Evolutionary conservation across 352 stramenopile genomes (phyloP), one percentile per base, ranked within the genome.

Genomic region (Pythium oligandrum): DNA sequence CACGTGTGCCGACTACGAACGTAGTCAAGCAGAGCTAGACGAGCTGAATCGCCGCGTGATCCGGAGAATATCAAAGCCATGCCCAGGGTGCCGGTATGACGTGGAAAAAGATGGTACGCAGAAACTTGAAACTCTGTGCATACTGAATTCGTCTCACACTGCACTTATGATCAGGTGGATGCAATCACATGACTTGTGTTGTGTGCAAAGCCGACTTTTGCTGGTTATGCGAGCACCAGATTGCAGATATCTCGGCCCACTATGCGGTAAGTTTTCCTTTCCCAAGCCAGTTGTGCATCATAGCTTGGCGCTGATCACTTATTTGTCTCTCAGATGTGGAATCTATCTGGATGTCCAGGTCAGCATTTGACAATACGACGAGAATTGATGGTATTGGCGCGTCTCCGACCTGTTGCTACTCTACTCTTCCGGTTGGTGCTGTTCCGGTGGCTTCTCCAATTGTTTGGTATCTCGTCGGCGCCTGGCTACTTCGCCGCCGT

Each of bases 161-260:
- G 17, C 17, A 26, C 17, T 26, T 26, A 26, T 26, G 1, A 48
- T 38, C 48, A 73, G 83, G 81, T 11, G 90, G 90, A 2, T 97
- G 90, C 61, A 96, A 97, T 59, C 89, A 96, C 64, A 96, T 97
- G 72, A 95, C 90, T 56, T 96, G 88, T 46, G 72, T 89, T 11
- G 78, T 80, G 30, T 97, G 90, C 61, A 68, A 61, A 11, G 86
- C 73, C 31, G 82, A 83, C 52, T 97, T 97, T 58, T 97, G 90
- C 65, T 97, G 88, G 88, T 85, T 96, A 36, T 97, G 90, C 33
- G 66, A 78, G n/a, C 57, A 80, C 54, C 56, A 88, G 38, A 84
- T 97, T 17, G 90, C 96, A 48, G 82, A 86, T 55, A 79, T 73
- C 26, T 78, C 90, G 5, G 92, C 94, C 44, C 90, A 97, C 57